These are phyloP conservation scores for Chlorella sp. DNA, from an alignment of 139 green algal species.

Conservation along the genomic window DNA sequence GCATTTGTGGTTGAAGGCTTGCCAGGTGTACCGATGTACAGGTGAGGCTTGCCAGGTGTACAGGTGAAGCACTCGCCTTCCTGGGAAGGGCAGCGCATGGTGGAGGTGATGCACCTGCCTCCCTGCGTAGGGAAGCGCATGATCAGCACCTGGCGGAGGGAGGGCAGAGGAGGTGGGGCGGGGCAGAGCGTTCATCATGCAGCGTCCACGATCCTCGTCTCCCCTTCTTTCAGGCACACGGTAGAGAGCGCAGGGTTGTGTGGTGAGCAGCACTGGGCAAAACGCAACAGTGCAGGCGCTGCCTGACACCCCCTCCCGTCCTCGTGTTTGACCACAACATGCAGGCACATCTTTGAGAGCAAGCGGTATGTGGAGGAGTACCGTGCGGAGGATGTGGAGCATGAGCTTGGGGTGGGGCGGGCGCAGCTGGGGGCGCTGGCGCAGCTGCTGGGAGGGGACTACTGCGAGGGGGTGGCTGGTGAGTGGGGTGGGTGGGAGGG, in stretches of 20 bases:
- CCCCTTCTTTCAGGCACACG: slow-evolving; percentile 29
- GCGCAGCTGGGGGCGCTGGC: slow-evolving; percentile 81
- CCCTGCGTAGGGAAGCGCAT: no score
- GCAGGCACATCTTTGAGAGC: slow-evolving; percentile 80
- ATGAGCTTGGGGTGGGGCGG: slow-evolving; percentile 85
- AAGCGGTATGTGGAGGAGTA: slow-evolving; percentile 97
- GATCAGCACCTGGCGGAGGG: no score
- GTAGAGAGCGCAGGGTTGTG: background rate
- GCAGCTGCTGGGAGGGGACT: slow-evolving; percentile 95
- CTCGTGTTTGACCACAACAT: background rate
- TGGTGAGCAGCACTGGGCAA: background rate
- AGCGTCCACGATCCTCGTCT: no score
- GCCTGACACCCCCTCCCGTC: background rate
- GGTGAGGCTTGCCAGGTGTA: no score
- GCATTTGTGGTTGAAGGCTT: no score
- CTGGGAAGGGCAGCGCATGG: no score
- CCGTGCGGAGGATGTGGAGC: slow-evolving; percentile 73
- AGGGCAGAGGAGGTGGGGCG: slow-evolving; percentile 36
- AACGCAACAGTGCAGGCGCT: no score
- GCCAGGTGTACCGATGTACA: no score
- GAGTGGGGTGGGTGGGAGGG: background rate
- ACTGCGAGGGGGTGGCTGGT: slow-evolving; percentile 83
- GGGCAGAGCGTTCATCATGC: slow-evolving; percentile 14
- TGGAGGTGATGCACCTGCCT: no score
- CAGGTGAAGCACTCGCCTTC: no score